phyloP scores from a whole-genome alignment of 2,329 filamentous ascomycete genomes.

The Raffaelea albimanens region DNA sequence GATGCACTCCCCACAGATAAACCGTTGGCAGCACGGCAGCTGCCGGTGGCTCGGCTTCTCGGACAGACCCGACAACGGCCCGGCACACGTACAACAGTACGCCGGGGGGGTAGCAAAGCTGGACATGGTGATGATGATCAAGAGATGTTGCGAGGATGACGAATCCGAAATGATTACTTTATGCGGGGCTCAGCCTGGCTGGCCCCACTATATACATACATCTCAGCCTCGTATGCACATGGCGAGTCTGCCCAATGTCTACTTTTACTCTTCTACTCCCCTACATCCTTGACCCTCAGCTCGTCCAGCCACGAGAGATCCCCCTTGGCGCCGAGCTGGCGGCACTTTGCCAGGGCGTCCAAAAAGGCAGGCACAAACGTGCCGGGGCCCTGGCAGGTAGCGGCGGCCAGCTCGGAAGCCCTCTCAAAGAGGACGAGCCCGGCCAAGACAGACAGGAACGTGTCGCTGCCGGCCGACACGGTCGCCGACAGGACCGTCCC shows the following conservation, averaged over 20 bases:
- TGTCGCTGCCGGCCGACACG: conserved; percentile 56
- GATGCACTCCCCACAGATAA: conserved; percentile 65
- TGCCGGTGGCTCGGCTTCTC: conserved; percentile 41
- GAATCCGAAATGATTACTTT: no score
- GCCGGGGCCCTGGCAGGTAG: conserved; percentile 62
- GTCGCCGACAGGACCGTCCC: conserved; percentile 74
- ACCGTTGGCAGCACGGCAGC: conserved; percentile 59
- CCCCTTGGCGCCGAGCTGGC: conserved; percentile 5
- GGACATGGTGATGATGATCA: not conserved
- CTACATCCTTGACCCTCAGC: not conserved
- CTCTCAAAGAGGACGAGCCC: conserved; percentile 69
- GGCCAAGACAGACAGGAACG: conserved; percentile 62
- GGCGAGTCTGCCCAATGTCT: no score
- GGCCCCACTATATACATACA: no score
- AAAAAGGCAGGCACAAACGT: conserved; percentile 80
- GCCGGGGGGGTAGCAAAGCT: no score
- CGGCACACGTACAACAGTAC: conserved; percentile 61
- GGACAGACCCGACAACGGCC: conserved; percentile 34
- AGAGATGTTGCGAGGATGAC: no score
- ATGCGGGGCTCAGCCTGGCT: no score
- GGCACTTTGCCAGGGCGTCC: conserved; percentile 51
- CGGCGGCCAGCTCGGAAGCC: conserved; percentile 60
- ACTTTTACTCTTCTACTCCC: no score
- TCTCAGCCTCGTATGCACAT: no score
- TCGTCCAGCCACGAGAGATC: conserved; percentile 11